phyloP scores from a whole-genome alignment of 2,329 filamentous ascomycete genomes.

The Talaromyces marneffei region DNA sequence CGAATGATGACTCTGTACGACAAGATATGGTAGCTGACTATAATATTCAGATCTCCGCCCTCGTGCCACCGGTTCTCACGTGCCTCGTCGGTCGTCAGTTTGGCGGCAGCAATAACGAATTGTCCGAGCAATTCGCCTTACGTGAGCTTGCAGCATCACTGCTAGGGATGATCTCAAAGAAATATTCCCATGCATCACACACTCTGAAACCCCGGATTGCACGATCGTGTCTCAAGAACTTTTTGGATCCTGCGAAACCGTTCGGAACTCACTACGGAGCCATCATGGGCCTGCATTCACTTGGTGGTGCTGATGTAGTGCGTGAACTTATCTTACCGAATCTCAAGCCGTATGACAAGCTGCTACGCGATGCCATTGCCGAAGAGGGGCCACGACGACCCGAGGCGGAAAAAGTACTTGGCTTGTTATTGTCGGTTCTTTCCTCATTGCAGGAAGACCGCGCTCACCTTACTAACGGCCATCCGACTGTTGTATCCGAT shows the following conservation, averaged over 20 bases:
- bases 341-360: constrained; percentile 56
- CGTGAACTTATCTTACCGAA: constrained; percentile 61
- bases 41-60: constrained; percentile 47
- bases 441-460: constrained; percentile 48
- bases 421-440: constrained; percentile 52
- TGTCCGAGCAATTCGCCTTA: constrained; percentile 65
- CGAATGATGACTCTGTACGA: not conserved
- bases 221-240: constrained; percentile 86
- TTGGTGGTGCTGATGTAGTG: constrained; percentile 65
- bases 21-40: not conserved
- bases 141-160: constrained; percentile 80
- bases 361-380: constrained; percentile 52
- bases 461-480: constrained; percentile 35
- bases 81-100: constrained; percentile 82
- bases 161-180: constrained; percentile 69
- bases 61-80: constrained; percentile 83
- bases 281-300: constrained; percentile 69
- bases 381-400: constrained; percentile 47
- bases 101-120: constrained; percentile 48
- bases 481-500: constrained; percentile 31
- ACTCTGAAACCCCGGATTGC: constrained; percentile 83
- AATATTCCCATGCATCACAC: constrained; percentile 74
- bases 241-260: constrained; percentile 79
- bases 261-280: constrained; percentile 85
- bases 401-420: constrained; percentile 57